Conservation (phyloP, 306 rosid species). For the Nissolia schottii region DNA sequence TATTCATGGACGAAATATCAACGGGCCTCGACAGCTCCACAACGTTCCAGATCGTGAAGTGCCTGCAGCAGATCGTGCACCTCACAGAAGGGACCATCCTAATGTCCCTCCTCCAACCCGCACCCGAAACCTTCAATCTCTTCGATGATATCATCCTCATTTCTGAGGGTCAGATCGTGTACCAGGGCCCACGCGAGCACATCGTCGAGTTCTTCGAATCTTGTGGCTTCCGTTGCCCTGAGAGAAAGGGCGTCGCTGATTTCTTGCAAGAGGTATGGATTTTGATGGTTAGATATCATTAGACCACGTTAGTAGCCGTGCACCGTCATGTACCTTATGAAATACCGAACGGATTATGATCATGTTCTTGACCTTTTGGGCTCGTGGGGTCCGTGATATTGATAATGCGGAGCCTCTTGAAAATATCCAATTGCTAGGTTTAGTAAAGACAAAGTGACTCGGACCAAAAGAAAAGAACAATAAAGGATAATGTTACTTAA, state of each 20-base stretch:
- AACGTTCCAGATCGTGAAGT: slow-evolving; percentile 84
- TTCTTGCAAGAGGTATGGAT: slow-evolving; percentile 85
- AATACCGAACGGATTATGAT: neutral
- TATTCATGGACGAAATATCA: slow-evolving; percentile 96
- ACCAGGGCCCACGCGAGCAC: slow-evolving; percentile 85
- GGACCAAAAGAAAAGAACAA: too few relatives aligned
- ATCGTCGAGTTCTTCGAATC: slow-evolving; percentile 62
- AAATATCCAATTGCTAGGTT: neutral
- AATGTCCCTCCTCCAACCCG: slow-evolving; percentile 93
- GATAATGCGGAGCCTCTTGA: too few relatives aligned
- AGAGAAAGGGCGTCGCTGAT: slow-evolving; percentile 89
- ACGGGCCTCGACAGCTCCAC: slow-evolving; percentile 97
- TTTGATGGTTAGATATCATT: neutral
- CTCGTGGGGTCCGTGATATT: neutral
- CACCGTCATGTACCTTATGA: neutral
- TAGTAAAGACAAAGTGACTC: too few relatives aligned
- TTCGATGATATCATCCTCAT: slow-evolving; percentile 81
- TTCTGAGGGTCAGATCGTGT: slow-evolving; percentile 82
- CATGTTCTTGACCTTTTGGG: neutral
- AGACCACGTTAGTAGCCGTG: neutral
- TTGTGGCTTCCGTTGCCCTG: slow-evolving; percentile 80
- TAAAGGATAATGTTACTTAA: too few relatives aligned
- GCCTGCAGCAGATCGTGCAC: slow-evolving; percentile 87
- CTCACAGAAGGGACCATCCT: slow-evolving; percentile 73
- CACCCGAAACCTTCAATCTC: slow-evolving; percentile 94